Percentiles rank a stretch among this genome's conserved stretches.
phyloP scores from a whole-genome alignment of 495 filamentous ascomycete species.

The Geoglossum glabrum region DNA sequence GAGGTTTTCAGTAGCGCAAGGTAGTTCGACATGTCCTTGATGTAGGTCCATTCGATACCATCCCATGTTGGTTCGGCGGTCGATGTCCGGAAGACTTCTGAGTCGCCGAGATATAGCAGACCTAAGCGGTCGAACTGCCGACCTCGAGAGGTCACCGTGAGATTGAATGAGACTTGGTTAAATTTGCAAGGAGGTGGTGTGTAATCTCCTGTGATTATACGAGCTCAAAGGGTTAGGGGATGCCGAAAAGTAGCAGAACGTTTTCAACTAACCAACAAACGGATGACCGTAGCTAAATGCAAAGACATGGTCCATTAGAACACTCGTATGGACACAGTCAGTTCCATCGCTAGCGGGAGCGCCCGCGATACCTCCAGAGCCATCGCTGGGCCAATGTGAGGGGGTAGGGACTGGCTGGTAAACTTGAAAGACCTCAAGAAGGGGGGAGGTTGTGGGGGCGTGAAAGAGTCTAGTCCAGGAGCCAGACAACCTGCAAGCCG shows the following conservation, averaged over 20 bases:
- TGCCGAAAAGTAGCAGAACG: neutral
- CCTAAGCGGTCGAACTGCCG: conserved; percentile 66
- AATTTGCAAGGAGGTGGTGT: conserved; percentile 50
- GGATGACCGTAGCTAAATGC: conserved; percentile 59
- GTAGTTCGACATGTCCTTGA: conserved; percentile 69
- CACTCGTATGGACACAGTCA: conserved; percentile 20
- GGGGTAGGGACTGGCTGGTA: neutral
- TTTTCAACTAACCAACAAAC: conserved; percentile 39
- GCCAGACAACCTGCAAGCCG: neutral
- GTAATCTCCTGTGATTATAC: conserved; percentile 32
- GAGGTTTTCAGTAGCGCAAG: conserved; percentile 40
- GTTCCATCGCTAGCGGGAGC: neutral
- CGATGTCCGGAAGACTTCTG: conserved; percentile 68
- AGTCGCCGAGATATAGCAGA: conserved; percentile 60
- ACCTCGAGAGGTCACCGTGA: conserved; percentile 57
- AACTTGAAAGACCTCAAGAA: neutral
- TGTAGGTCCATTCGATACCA: conserved; percentile 57
- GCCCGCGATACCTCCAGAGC: neutral
- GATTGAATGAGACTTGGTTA: conserved; percentile 62
- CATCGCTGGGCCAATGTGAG: neutral
- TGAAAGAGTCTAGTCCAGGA: neutral
- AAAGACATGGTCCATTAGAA: conserved; percentile 56
- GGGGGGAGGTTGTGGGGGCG: neutral
- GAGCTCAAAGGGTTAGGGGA: conserved; percentile 2
- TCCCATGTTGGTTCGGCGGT: conserved; percentile 59